Base-by-base conservation (phyloP, 768 basidiomycete species). In the Lyophyllum decastes region DNA sequence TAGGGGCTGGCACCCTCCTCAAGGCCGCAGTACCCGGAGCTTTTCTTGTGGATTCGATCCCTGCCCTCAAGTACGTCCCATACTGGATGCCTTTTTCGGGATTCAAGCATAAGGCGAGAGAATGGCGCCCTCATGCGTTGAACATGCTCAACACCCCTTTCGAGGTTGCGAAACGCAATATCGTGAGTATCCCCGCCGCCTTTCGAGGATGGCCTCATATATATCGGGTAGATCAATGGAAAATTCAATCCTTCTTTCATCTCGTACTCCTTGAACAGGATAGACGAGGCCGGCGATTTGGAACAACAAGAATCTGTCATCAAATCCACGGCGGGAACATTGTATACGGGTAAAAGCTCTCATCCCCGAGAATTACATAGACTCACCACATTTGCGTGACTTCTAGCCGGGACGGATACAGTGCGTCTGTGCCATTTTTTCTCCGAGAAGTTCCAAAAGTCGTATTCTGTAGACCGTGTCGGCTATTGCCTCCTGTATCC, bases 11-110 rank as follows among this genome's bases (percentile, higher is more conserved):
- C 40, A 41, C 40, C 17, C 40, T 41, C 6, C 40, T 41, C n/a
- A 19, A 41, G 16, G 65, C 73, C 2, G 67, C 58, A 2, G 64
- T 67, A 40, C 61, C 69, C 6, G 72, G 70, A 1, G 54, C 71
- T 1, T 78, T 67, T 55, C 63, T 77, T 3, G 73, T 74, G 46
- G 74, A 79, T 46, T 55, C 64, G 0, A 35, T 70, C 11, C 68
- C 67, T 17, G 34, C 67, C 14, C 59, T 79, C 24, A 71, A 71
- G 54, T 62, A 76, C 38, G 49, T 77, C 2, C 77, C 76, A 4
- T 61, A 57, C 2, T 77, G 73, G 71, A 58, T 77, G 45, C 76
- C 77, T 38, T 72, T 74, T 1, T 67, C 69, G 0, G 70, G 64
- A 12, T 78, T 78, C 63, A 69, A 76, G 55, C 62, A 57, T 0